These are phyloP conservation scores for Alternaria alternata DNA, from an alignment of 2,329 filamentous ascomycete genomes.

Conservation along the genomic window DNA sequence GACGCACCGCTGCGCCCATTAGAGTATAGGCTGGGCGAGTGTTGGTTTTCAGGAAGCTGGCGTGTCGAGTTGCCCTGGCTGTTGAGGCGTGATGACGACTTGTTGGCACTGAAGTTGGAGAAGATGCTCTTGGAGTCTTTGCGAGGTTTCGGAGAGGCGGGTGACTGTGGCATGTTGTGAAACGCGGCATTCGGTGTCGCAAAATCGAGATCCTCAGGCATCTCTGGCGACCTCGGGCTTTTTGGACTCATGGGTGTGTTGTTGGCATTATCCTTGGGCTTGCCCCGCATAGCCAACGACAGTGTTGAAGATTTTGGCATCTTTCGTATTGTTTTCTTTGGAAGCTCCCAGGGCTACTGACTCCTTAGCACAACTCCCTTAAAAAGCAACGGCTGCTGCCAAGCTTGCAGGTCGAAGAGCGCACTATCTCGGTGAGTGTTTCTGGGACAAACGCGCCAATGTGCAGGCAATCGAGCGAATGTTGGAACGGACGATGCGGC, in stretches of 20 bases:
- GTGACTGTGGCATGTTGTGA: slow-evolving; percentile 43
- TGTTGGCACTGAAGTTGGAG: slow-evolving; percentile 58
- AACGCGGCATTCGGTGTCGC: slow-evolving; percentile 43
- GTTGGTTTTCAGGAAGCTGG: slow-evolving; percentile 46
- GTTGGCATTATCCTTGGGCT: slow-evolving; percentile 35
- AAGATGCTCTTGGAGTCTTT: slow-evolving; percentile 57
- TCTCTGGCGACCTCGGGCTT: slow-evolving; percentile 44
- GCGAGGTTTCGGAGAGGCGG: slow-evolving; percentile 46
- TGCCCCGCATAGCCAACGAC: slow-evolving; percentile 48
- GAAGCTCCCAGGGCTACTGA: slow-evolving; percentile 33
- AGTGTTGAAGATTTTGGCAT: slow-evolving; percentile 52
- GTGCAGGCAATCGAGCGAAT: slow-evolving; percentile 22
- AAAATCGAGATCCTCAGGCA: slow-evolving; percentile 34
- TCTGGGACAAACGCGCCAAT: slow-evolving; percentile 26
- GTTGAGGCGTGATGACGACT: slow-evolving; percentile 54
- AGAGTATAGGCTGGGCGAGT: slow-evolving; percentile 47
- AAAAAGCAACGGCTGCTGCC: slow-evolving; percentile 8
- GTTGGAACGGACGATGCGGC: slow-evolving; percentile 26
- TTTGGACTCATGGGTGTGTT: slow-evolving; percentile 44
- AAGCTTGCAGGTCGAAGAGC: slow-evolving; percentile 12
- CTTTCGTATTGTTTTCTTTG: slow-evolving; percentile 43
- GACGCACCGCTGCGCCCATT: slow-evolving; percentile 56
- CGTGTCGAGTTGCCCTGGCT: slow-evolving; percentile 48
- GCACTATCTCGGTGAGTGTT: slow-evolving; percentile 38
- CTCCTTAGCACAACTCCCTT: slow-evolving; percentile 31